phyloP scores from a whole-genome alignment of 2,329 filamentous ascomycete species.

The Decorospora gaudefroyi region DNA sequence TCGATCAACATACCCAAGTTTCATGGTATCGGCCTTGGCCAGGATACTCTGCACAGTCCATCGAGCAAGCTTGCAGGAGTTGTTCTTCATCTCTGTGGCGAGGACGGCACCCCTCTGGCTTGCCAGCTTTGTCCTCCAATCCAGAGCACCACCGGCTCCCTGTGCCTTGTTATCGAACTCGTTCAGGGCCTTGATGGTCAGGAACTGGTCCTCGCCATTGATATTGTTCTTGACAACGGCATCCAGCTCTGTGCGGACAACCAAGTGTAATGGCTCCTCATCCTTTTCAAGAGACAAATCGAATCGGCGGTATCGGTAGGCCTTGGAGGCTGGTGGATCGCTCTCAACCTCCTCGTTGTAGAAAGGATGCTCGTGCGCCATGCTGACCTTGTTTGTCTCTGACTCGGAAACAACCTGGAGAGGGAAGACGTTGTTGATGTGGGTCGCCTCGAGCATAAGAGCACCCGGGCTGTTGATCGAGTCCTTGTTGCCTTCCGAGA shows the following conservation, averaged over 20 bases:
- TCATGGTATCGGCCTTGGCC: slow-evolving; percentile 97
- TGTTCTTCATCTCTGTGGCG: slow-evolving; percentile 99
- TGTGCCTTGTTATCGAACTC: slow-evolving; percentile 99
- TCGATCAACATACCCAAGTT: slow-evolving; percentile 74
- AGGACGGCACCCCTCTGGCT: slow-evolving; percentile 96
- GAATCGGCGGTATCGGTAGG: slow-evolving; percentile 97
- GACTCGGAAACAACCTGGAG: slow-evolving; percentile 91
- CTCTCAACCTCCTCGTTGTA: slow-evolving; percentile 93
- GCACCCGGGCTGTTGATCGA: slow-evolving; percentile 90
- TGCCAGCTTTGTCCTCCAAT: slow-evolving; percentile 95
- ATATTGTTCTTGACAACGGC: slow-evolving; percentile 94
- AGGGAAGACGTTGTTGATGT: slow-evolving; percentile 99
- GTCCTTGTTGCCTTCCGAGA: slow-evolving; percentile 90
- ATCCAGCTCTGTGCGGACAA: slow-evolving; percentile 94
- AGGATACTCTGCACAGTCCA: slow-evolving; percentile 98
- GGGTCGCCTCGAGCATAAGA: slow-evolving; percentile 94
- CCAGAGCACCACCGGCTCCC: slow-evolving; percentile 89
- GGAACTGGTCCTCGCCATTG: slow-evolving; percentile 85
- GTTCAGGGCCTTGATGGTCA: slow-evolving; percentile 95
- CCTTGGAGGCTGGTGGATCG: slow-evolving; percentile 91
- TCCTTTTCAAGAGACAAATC: slow-evolving; percentile 89
- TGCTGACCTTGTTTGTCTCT: slow-evolving; percentile 75
- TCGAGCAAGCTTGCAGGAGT: slow-evolving; percentile 95
- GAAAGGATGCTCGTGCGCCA: slow-evolving; percentile 92
- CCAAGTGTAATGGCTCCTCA: slow-evolving; percentile 88